Evolutionary conservation across 2,329 filamentous ascomycete species (phyloP).

Genomic region (Hypoxylon sp.): DNA sequence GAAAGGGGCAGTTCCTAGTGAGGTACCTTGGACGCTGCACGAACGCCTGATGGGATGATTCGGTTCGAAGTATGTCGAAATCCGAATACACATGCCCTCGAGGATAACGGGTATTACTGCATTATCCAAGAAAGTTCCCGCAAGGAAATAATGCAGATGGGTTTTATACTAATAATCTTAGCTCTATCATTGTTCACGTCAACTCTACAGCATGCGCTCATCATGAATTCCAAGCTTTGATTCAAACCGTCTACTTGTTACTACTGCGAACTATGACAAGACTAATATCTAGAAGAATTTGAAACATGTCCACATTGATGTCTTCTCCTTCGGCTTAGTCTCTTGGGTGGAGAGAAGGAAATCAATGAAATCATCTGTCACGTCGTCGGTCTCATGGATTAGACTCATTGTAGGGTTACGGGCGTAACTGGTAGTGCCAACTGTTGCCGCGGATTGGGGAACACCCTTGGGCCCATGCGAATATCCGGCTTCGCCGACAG

Average conservation of each 20-base stretch:
- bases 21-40: slow-evolving; percentile 36
- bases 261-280: not conserved
- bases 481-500: not conserved
- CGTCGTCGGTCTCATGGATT: not conserved
- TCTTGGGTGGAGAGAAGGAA: slow-evolving; percentile 15
- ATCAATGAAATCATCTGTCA: slow-evolving; percentile 30
- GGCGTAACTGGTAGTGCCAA: not conserved
- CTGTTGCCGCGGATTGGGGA: not conserved
- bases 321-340: not conserved
- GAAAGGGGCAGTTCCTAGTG: slow-evolving; percentile 1
- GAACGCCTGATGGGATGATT: slow-evolving; percentile 33
- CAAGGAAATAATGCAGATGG: not conserved
- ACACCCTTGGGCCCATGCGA: not conserved
- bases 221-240: not conserved
- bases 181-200: not conserved
- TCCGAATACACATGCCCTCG: not conserved
- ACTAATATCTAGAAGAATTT: not conserved
- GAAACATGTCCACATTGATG: slow-evolving; percentile 17
- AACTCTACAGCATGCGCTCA: not conserved
- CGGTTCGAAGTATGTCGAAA: not conserved
- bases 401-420: not conserved
- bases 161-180: not conserved
- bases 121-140: not conserved
- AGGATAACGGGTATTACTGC: not conserved
- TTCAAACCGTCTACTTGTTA: not conserved